Evolutionary conservation across 306 rosid species (phyloP).

Genomic region (Prunus padus): DNA sequence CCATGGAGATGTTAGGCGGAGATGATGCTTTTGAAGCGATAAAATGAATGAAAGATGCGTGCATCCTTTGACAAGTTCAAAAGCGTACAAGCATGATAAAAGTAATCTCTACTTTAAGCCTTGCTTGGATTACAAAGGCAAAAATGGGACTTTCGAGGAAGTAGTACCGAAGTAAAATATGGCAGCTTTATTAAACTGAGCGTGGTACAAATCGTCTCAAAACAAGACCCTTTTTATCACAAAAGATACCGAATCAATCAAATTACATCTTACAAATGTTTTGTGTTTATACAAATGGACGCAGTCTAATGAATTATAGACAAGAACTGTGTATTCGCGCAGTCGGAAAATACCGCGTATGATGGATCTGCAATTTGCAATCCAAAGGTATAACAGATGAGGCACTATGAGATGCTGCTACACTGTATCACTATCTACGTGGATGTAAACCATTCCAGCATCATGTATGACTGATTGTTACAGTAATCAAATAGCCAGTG

Average conservation of each 20-base stretch:
- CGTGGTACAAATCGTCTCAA: background rate
- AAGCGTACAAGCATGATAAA: background rate
- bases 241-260: slow-evolving; percentile 17
- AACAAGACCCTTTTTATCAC: background rate
- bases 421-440: slow-evolving; percentile 16
- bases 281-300: slow-evolving; percentile 16
- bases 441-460: slow-evolving; percentile 14
- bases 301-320: slow-evolving; percentile 24
- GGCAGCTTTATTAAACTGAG: background rate
- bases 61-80: background rate
- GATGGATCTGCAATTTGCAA: slow-evolving; percentile 25
- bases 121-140: background rate
- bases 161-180: background rate
- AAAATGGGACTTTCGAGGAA: too few relatives aligned
- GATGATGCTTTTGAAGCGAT: too few relatives aligned
- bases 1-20: too few relatives aligned
- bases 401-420: slow-evolving; percentile 23
- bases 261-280: slow-evolving; percentile 26
- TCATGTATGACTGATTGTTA: slow-evolving; percentile 34
- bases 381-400: slow-evolving; percentile 18
- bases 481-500: slow-evolving; percentile 51
- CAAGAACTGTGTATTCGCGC: slow-evolving; percentile 19
- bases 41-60: background rate
- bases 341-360: background rate
- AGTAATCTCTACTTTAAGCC: background rate